These are phyloP conservation scores for Ceratonia siliqua DNA, from an alignment of 306 rosid species.

Conservation along the genomic window DNA sequence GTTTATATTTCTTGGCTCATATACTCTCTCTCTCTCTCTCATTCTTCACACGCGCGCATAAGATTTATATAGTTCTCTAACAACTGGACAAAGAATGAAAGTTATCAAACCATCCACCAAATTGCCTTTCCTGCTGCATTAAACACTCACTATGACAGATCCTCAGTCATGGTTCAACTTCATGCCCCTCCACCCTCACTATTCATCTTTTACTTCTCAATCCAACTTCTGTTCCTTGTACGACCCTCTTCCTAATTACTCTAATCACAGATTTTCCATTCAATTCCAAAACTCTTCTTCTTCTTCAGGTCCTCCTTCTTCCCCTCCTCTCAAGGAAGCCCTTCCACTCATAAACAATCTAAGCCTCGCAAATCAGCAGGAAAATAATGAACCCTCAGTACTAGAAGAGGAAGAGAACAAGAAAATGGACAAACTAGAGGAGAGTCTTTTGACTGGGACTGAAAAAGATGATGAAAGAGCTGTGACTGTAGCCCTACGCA, in stretches of 20 bases:
- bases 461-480: constrained; percentile 11
- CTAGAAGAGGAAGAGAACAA: constrained; percentile 20
- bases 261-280: not conserved
- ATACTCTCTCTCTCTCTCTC: not conserved
- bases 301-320: constrained; percentile 5
- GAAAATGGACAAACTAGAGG: not conserved
- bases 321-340: constrained; percentile 55
- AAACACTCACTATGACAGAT: constrained; percentile 44
- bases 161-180: constrained; percentile 51
- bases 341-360: constrained; percentile 62
- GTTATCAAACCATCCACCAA: constrained; percentile 15
- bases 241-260: not conserved
- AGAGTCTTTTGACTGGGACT: not conserved
- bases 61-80: not conserved
- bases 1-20: no score
- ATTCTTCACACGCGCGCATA: not conserved
- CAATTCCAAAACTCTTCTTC: constrained; percentile 26
- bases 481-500: constrained; percentile 48
- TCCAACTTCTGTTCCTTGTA: not conserved
- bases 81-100: constrained; percentile 8
- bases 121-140: not conserved
- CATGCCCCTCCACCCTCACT: constrained; percentile 40
- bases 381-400: constrained; percentile 25
- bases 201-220: not conserved
- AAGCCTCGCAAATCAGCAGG: constrained; percentile 5